Base-by-base conservation (phyloP, 2,329 filamentous ascomycete species). In the Neonectria faginata region DNA sequence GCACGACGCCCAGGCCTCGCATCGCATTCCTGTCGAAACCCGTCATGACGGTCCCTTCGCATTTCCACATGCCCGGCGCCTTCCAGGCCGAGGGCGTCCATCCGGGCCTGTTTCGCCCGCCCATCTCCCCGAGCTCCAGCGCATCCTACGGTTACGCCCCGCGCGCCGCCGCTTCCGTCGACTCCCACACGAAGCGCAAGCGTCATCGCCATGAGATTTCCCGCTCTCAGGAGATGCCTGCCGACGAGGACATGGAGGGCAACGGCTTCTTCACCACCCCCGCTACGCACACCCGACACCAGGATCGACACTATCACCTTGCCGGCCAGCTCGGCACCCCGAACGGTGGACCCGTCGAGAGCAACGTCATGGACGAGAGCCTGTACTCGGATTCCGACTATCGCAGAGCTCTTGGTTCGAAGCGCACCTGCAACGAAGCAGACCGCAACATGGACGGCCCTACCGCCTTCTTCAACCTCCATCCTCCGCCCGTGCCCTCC, bases 381-480 rank as follows among this genome's bases (percentile, higher is more conserved):
- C 78, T 84, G 64, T 87, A 86, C 71, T 88, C 86, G 14, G 86
- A 89, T 65, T 76, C 85, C 20, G 84, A 87, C 70, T 88, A 88
- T 72, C 79, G 86, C 50, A 81, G 82, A 53, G 82, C 80, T 0
- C 79, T 88, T 2, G 86, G 85, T 1, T 82, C 85, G 0, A 85
- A 83, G 67, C 77, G 79, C 41, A 65, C 74, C 1, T 77, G 77
- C 42, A 75, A 79, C 7, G 80, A 81, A 7, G 47, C 75, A 18
- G 80, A 84, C 14, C 75, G 77, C 7, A 74, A 76, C 14, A 69
- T 75, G 8, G 67, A 71, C 39, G 73, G 75, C 10, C 72, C 76
- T 9, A 78, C 74, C 18, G 73, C 76, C 18, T 74, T 80, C 2
- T 78, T 80, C 66, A 69, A 69, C 39, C 67, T 75, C 8, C 75